Base-by-base conservation (phyloP, 805 yeast genomes). In the Brettanomyces bruxellensis region DNA sequence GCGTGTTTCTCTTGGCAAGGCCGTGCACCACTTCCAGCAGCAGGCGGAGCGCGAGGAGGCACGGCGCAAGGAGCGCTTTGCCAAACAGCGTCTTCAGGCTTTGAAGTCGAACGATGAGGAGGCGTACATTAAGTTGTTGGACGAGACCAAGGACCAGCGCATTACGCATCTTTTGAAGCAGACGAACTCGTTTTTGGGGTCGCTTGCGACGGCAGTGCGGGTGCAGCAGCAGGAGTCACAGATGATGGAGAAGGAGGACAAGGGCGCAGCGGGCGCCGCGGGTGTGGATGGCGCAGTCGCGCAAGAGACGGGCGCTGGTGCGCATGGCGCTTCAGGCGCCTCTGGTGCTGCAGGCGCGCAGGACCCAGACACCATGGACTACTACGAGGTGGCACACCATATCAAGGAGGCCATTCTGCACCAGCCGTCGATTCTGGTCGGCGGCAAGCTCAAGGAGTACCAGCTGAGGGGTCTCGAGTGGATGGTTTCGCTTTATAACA, bases 31-130 rank as follows among this genome's bases (percentile, higher is more conserved):
- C 52, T 75, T 69, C 66, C 88, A 82, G 55, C 68, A 66, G 48
- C 66, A 67, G 47, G 72, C 79, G 25, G 93, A 84, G 60, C 81
- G 77, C 60, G 95, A 86, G 47, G 93, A 85, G 63, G 77, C 79
- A 50, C 83, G 76, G 67, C 76, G 82, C 62, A 65, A 83, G 50
- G 93, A 86, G 63, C 79, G 78, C 60, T 85, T 81, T 28, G 95
- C 95, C n/a, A 85, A 82, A 59, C 90, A 84, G 61, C 83, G 95
- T 77, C 75, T 86, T 65, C 89, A 83, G 58, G 93, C 93, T 28
- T 76, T 86, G 71, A 84, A 83, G 63, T 86, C 90, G 14, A 85
- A 86, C 61, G 95, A 86, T 69, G 95, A 86, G 64, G 95, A 86
- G 60, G 93, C 93, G 2, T 86, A 86, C 68, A 75, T 86, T 61